phyloP scores from a whole-genome alignment of 1,284 basidiomycete genomes.

The Pyrrhoderma noxium region DNA sequence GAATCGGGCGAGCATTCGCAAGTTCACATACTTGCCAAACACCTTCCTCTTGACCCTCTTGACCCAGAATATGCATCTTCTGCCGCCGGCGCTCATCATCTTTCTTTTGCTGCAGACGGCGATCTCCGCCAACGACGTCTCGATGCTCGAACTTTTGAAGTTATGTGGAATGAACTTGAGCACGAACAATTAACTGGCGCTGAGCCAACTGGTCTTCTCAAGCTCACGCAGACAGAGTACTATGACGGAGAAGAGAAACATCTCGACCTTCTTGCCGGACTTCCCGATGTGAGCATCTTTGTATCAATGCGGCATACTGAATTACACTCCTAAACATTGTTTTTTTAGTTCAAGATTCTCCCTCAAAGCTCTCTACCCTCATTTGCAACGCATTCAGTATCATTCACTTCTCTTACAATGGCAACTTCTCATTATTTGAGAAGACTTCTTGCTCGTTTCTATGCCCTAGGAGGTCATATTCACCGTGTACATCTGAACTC shows the following conservation, averaged over 20 bases:
- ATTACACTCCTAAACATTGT: not conserved
- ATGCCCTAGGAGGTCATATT: conserved; percentile 1
- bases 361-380: conserved; percentile 1
- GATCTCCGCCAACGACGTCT: conserved; percentile 5
- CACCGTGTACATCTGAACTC: conserved; percentile 5
- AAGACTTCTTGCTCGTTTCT: conserved; percentile 2
- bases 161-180: conserved; percentile 9
- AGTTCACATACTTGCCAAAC: conserved; percentile 7
- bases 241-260: conserved; percentile 9
- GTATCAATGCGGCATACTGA: not conserved
- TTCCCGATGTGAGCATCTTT: conserved; percentile 1
- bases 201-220: conserved; percentile 7
- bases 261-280: conserved; percentile 2
- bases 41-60: conserved; percentile 6
- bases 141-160: conserved; percentile 7
- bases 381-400: conserved; percentile 5
- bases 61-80: conserved; percentile 8
- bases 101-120: conserved; percentile 8
- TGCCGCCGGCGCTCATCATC: conserved; percentile 10
- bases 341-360: conserved; percentile 2
- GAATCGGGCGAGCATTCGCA: conserved; percentile 1
- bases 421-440: conserved; percentile 7
- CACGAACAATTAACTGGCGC: not conserved
- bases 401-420: conserved; percentile 8
- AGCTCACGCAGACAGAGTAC: conserved; percentile 9